Percentiles rank a stretch among this genome's conserved stretches.
Conservation (phyloP, 805 yeast genomes). For the Candida quercuum region DNA sequence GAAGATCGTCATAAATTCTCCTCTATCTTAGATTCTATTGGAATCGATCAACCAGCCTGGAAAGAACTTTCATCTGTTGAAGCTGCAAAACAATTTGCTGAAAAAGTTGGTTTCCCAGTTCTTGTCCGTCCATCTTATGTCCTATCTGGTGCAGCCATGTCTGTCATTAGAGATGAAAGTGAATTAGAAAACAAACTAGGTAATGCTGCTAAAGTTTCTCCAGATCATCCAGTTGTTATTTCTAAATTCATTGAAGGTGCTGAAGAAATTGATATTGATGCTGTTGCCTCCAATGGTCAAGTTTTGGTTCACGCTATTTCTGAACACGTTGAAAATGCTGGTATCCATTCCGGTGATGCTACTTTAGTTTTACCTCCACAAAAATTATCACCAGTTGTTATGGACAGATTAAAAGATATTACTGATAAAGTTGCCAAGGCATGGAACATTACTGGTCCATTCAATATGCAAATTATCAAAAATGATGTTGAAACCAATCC, state of each 20-base stretch:
- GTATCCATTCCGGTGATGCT: constrained; percentile 98
- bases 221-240: constrained; percentile 96
- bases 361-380: constrained; percentile 93
- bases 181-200: constrained; percentile 81
- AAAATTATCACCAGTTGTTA: constrained; percentile 55
- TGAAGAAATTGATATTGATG: constrained; percentile 95
- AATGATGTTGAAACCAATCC: constrained; percentile 57
- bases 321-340: constrained; percentile 98
- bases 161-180: constrained; percentile 72
- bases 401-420: constrained; percentile 75
- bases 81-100: constrained; percentile 84
- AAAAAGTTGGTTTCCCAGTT: constrained; percentile 88
- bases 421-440: constrained; percentile 93
- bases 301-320: constrained; percentile 93
- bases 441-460: constrained; percentile 95
- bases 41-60: constrained; percentile 97
- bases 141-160: constrained; percentile 98
- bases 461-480: constrained; percentile 95
- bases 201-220: constrained; percentile 87
- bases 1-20: constrained; percentile 99
- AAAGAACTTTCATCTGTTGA: constrained; percentile 83
- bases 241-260: constrained; percentile 95
- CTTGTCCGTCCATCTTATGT: constrained; percentile 97
- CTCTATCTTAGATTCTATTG: constrained; percentile 85
- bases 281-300: constrained; percentile 85